phyloP scores from a whole-genome alignment of 78 protist species.

The Speleostelium caveatum region DNA sequence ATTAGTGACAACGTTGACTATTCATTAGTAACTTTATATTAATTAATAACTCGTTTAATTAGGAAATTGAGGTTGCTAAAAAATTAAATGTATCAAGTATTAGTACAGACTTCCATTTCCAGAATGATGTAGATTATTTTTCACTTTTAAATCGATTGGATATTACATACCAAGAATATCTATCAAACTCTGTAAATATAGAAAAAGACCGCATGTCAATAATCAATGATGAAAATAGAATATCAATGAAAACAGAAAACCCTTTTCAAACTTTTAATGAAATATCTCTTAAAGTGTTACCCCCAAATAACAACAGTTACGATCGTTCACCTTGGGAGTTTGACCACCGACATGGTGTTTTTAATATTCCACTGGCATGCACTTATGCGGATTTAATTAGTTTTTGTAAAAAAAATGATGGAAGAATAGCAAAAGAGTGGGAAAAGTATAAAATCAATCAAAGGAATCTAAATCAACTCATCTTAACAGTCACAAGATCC shows the following conservation, averaged over 20 bases:
- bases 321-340: slow-evolving; percentile 12
- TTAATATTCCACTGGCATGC: slow-evolving; percentile 9
- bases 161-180: not conserved
- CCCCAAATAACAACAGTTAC: not conserved
- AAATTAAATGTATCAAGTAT: not conserved
- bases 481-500: slow-evolving; percentile 37
- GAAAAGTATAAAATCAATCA: slow-evolving; percentile 14
- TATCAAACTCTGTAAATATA: not conserved
- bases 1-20: too few species aligned
- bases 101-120: slow-evolving; percentile 31
- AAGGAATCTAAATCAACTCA: slow-evolving; percentile 37
- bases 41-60: not conserved
- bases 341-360: slow-evolving; percentile 4
- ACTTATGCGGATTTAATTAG: not conserved
- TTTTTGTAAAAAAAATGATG: not conserved
- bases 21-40: too few species aligned
- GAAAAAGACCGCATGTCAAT: not conserved
- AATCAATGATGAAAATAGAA: not conserved
- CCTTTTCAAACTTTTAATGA: not conserved
- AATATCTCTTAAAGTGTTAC: not conserved
- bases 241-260: not conserved
- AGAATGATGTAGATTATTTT: slow-evolving; percentile 10
- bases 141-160: not conserved
- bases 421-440: slow-evolving; percentile 2
- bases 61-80: slow-evolving; percentile 21